Base-by-base conservation (phyloP, 2,329 filamentous ascomycete genomes). In the Phaeomoniella chlamydospora region DNA sequence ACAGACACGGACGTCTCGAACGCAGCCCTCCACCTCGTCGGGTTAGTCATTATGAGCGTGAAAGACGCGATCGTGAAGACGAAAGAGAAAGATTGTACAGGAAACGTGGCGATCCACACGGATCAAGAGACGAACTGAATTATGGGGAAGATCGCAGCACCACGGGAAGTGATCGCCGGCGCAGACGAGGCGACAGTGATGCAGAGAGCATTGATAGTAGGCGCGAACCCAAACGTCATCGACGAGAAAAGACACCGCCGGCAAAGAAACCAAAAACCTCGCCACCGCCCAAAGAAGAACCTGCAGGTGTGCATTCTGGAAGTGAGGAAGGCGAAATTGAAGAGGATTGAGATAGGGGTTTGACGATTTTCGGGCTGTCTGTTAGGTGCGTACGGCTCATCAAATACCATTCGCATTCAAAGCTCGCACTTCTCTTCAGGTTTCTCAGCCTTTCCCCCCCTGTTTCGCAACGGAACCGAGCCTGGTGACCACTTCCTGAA, bases 301-400 rank as follows among this genome's bases (percentile, higher is more conserved):
- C 74, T 35, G 64, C 68, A 33, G 72, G 68, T 38, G 67, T 86
- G 38, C 78, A 82, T 50, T 88, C 82, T 40, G 90, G 90, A 36
- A 94, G 87, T 52, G 90, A 98, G 61, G 90, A 98, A 59, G 90
- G 90, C 36, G 90, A 98, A 64, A 96, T 98, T 49, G 90, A 94
- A 59, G 87, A 96, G 65, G 64, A 66, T 41, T 66, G 50, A 45
- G 19, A 31, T 16, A n/a, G n/a, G n/a, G n/a, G n/a, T n/a, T n/a
- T n/a, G n/a, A n/a, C n/a, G n/a, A n/a, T n/a, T n/a, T n/a, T n/a
- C n/a, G n/a, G n/a, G n/a, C n/a, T n/a, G n/a, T n/a, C n/a, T n/a
- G n/a, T n/a, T n/a, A n/a, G 14, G 31, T 13, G 31, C 6, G 31
- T 26, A 26, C 22, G n/a, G 22, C 22, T 26, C 22, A n/a, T n/a